These are phyloP conservation scores for Colletotrichum camelliae DNA, from an alignment of 2,329 filamentous ascomycete genomes.

Conservation along the genomic window DNA sequence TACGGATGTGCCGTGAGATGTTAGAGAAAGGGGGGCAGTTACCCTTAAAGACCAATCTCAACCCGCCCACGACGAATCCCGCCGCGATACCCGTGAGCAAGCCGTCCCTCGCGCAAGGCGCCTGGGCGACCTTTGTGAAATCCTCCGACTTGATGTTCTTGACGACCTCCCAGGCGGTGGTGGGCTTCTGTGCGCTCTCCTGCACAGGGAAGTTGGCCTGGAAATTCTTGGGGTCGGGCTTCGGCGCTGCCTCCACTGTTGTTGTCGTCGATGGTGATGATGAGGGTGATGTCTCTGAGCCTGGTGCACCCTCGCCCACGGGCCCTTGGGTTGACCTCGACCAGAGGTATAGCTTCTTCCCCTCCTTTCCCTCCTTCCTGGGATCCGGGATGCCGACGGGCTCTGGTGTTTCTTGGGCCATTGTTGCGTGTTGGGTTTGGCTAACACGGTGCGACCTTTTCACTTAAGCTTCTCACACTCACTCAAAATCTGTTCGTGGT, in stretches of 20 bases:
- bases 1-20: fast-evolving
- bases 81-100: slow-evolving; percentile 82
- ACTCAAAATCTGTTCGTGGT: slow-evolving; percentile 20
- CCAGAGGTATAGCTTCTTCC: slow-evolving; percentile 8
- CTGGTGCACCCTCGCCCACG: slow-evolving; percentile 23
- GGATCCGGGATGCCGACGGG: not conserved
- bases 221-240: slow-evolving; percentile 21
- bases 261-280: slow-evolving; percentile 9
- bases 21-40: slow-evolving; percentile 34
- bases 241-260: not conserved
- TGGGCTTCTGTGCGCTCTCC: slow-evolving; percentile 25
- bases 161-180: slow-evolving; percentile 63
- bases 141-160: slow-evolving; percentile 72
- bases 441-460: not conserved
- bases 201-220: slow-evolving; percentile 23
- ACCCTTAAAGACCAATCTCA: slow-evolving; percentile 81
- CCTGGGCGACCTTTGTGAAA: slow-evolving; percentile 74
- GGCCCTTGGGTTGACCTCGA: slow-evolving; percentile 1
- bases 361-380: not conserved
- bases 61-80: slow-evolving; percentile 76
- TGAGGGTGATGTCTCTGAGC: not conserved
- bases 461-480: not conserved
- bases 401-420: slow-evolving; percentile 12
- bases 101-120: slow-evolving; percentile 84
- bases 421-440: not conserved